Conservation (phyloP, 257 asterid genomes). For the Phtheirospermum japonicum region DNA sequence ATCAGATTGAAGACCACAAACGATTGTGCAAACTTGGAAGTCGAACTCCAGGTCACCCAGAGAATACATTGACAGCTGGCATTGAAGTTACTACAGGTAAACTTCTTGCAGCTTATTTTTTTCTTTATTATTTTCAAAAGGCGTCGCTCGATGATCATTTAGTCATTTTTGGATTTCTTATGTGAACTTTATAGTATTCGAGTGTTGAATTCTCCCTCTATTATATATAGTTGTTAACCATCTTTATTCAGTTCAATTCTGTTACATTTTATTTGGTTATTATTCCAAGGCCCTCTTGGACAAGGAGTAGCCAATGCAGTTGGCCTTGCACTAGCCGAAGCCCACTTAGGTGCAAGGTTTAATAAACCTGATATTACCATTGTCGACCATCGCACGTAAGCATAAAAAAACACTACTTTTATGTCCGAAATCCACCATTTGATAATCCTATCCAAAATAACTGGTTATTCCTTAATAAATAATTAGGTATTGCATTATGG, state of each 20-base stretch:
- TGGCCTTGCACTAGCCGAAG: conserved; percentile 59
- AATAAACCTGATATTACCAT: conserved; percentile 46
- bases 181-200: background rate
- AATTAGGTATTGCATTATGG: conserved; percentile 46
- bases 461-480: conserved; percentile 3
- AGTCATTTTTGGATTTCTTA: too few species aligned
- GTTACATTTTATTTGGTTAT: background rate
- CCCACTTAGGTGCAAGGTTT: conserved; percentile 52
- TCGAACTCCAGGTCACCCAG: conserved; percentile 54
- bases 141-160: background rate
- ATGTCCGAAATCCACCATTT: too few species aligned
- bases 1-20: conserved; percentile 46
- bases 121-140: too few species aligned
- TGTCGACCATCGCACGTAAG: conserved; percentile 55
- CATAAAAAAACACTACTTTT: background rate
- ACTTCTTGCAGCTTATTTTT: too few species aligned
- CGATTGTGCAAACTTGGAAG: conserved; percentile 45
- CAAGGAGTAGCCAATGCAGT: conserved; percentile 66
- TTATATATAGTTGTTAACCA: too few species aligned
- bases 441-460: background rate
- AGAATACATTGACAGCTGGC: conserved; percentile 45
- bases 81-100: conserved; percentile 61
- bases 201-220: too few species aligned
- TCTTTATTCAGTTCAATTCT: too few species aligned
- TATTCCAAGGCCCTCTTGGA: conserved; percentile 52